Evolutionary conservation across 108 stramenopile species (phyloP).

Genomic region (Craspedostauros australis): DNA sequence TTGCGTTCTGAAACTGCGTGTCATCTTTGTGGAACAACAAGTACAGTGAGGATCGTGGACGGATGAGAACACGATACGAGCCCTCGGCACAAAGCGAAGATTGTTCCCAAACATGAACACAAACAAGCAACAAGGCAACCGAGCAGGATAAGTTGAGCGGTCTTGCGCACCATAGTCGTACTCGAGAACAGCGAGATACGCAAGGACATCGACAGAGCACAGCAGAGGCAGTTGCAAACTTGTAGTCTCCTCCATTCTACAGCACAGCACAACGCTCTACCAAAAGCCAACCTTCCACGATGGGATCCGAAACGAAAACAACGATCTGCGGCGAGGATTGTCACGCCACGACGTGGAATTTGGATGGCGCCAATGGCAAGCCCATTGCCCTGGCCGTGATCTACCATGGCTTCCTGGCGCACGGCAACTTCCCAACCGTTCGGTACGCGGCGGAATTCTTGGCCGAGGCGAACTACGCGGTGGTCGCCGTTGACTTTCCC

Average conservation of each 20-base stretch:
- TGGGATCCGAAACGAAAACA: not conserved
- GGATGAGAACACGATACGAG: too few species aligned
- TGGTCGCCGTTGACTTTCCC: constrained; percentile 62
- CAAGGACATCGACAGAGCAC: not conserved
- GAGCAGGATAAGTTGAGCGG: not conserved
- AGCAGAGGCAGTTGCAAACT: not conserved
- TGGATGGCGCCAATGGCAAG: not conserved
- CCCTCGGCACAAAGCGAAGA: too few species aligned
- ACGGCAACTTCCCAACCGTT: constrained; percentile 73
- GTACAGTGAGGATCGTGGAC: too few species aligned
- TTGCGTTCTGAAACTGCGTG: too few species aligned
- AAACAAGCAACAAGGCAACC: too few species aligned
- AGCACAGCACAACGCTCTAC: not conserved
- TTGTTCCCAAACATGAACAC: too few species aligned
- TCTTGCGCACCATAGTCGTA: not conserved
- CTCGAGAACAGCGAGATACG: not conserved
- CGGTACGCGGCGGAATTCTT: constrained; percentile 67
- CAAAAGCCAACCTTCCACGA: not conserved
- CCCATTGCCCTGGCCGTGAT: constrained; percentile 56
- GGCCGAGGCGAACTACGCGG: constrained; percentile 41
- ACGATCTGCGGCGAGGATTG: constrained; percentile 47
- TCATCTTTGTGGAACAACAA: too few species aligned
- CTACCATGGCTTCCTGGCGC: constrained; percentile 79
- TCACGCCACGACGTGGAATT: constrained; percentile 40
- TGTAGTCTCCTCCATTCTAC: not conserved